Evolutionary conservation across 805 yeast species (phyloP).

Genomic region (Clavispora carvajalis): DNA sequence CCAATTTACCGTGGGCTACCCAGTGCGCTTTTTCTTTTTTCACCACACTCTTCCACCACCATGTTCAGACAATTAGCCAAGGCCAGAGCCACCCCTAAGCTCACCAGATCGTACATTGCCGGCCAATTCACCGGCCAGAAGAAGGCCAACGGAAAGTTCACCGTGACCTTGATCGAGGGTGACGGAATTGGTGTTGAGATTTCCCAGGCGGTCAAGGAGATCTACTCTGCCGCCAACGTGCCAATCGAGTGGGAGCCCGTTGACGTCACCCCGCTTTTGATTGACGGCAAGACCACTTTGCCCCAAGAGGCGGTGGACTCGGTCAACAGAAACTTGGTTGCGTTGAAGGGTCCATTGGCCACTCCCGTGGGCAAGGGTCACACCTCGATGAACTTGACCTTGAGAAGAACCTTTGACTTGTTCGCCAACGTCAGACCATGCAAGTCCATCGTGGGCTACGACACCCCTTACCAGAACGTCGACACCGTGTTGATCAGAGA

Average conservation of each 20-base stretch:
- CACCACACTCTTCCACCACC: slow-evolving; percentile 2
- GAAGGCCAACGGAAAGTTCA: slow-evolving; percentile 75
- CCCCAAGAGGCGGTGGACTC: slow-evolving; percentile 90
- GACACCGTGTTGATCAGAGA: slow-evolving; percentile 96
- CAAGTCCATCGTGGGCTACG: slow-evolving; percentile 85
- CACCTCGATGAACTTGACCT: slow-evolving; percentile 92
- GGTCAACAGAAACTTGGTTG: slow-evolving; percentile 88
- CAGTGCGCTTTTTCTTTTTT: neutral
- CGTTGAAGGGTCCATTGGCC: slow-evolving; percentile 96
- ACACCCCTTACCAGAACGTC: slow-evolving; percentile 85
- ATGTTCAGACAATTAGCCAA: slow-evolving; percentile 19
- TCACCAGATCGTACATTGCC: slow-evolving; percentile 48
- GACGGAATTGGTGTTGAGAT: slow-evolving; percentile 98
- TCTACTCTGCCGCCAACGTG: slow-evolving; percentile 88
- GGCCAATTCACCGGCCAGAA: slow-evolving; percentile 60
- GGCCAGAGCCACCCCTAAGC: slow-evolving; percentile 16
- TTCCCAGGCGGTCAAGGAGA: slow-evolving; percentile 87
- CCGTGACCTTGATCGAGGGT: slow-evolving; percentile 95
- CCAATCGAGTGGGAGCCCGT: slow-evolving; percentile 97
- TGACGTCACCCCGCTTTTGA: slow-evolving; percentile 89
- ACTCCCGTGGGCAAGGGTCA: slow-evolving; percentile 99
- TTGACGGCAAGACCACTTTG: slow-evolving; percentile 88
- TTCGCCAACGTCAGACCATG: slow-evolving; percentile 98
- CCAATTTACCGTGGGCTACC: neutral
- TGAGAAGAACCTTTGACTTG: slow-evolving; percentile 93